Base-by-base conservation (phyloP, 2,329 filamentous ascomycete species). In the Diaporthe capsici region DNA sequence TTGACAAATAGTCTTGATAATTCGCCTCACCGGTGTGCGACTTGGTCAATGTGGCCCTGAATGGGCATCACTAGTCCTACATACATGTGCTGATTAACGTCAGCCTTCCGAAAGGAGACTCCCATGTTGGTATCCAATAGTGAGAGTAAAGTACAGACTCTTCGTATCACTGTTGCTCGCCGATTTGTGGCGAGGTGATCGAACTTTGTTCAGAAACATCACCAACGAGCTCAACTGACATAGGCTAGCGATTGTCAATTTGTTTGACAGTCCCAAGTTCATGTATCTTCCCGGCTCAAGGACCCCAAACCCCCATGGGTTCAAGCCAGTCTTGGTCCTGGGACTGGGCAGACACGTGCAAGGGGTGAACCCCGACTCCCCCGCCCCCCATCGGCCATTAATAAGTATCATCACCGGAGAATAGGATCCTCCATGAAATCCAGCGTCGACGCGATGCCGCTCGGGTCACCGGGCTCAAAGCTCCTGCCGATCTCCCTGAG, bases 401-500 rank as follows among this genome's bases (percentile, higher is more conserved):
- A 15, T 7, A 28, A 3, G 5, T 2, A 2, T 17, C 47, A 17
- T 73, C 47, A 77, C 17, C 76, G 74, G 13, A 77, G 60, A n/a
- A 76, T 28, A 1, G 75, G 76, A 71, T 76, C 76, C 39, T 77
- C 74, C 71, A 76, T 61, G 31, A 72, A 39, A 78, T 81, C 65
- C 72, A 80, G 70, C 78, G 80, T 75, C 20, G 75, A 76, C 1
- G 75, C 75, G 4, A 58, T 76, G 4, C 75, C 75, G 37, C 67
- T 72, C 0, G 75, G 73, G 22, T 76, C 73, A 12, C 75, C 75
- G 0, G 20, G 44, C 13, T 67, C 28, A 7, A 53, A 39, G 13
- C 65, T 70, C 34, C 55, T 70, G 31, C n/a, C 73, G 1, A 78
- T 77, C 7, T 81, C 80, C 65, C 82, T 82, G 17, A 80, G 80